Base-by-base conservation (phyloP, 306 rosid species). In the Crataegus laevigata region DNA sequence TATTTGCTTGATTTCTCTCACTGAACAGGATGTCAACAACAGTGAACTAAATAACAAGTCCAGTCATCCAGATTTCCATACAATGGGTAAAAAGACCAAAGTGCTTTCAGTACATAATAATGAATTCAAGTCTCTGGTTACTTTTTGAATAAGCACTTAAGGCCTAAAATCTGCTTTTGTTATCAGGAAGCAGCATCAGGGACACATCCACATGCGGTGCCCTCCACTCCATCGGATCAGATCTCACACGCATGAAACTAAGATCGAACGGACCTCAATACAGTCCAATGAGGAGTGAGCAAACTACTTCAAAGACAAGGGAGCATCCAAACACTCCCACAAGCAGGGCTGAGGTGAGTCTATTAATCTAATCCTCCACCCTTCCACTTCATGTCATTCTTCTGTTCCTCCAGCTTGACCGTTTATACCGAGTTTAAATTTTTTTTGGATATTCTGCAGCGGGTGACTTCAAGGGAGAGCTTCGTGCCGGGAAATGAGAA, bases 171-270 rank as follows among this genome's bases (percentile, higher is more conserved):
- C 52, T 79, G 72, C 76, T 75, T 65, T 75, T 26, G 40, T 57
- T 79, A 77, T 52, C 90, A 89, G 98, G 79, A 43, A 88, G 78
- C 75, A 86, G 83, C 78, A 25, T 68, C 55, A 77, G 71, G 51
- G 96, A 88, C 75, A 79, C 71, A 76, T 94, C 99, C 71, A 94
- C 97, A 18, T 90, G 91, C 47, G 99, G 97, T 26, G 85, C 79
- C 77, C 93, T 94, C 74, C 96, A 82, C 67, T 94, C 96, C 43
- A 88, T 94, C 22, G 96, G 97, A 78, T 94, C 97, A 57, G 99
- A 94, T 77, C 88, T 90, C 72, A 94, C 99, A n/a, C 85, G 99
- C 73, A 90, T 92, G 99, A 86, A 68, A 81, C 84, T 94, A 75
- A 77, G 82, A 77, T 82, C 97, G 24, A 89, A 85, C 13, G 26